Evolutionary conservation across 139 green algal species (phyloP).

Genomic region (Chlamydomonas asymmetrica): DNA sequence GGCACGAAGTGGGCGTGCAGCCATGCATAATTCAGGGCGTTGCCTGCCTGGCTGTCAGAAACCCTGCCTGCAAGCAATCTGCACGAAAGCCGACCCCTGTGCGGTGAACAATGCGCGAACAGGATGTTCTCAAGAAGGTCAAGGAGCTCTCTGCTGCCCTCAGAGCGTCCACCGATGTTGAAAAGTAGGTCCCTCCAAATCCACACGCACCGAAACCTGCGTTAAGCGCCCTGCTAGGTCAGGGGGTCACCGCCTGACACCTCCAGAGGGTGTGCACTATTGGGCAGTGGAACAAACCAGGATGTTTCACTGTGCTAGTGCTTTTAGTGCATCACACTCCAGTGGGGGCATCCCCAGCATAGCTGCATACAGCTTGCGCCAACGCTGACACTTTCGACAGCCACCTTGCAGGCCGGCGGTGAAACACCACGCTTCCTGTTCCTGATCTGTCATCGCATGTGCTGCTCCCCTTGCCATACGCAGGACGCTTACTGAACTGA

Average conservation of each 20-base stretch:
- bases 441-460: background rate
- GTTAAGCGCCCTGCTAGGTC: too few species aligned
- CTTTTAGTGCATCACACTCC: background rate
- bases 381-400: background rate
- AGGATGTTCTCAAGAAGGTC: slow-evolving; percentile 79
- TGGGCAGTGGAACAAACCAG: too few species aligned
- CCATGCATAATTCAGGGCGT: background rate
- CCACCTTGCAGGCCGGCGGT: background rate
- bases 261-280: too few species aligned
- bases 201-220: too few species aligned
- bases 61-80: background rate
- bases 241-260: too few species aligned
- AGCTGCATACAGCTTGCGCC: background rate
- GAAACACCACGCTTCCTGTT: background rate
- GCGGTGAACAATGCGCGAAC: background rate
- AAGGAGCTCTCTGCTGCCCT: slow-evolving; percentile 50
- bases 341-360: background rate
- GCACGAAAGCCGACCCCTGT: background rate
- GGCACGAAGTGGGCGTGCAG: background rate
- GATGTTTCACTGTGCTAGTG: too few species aligned
- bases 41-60: background rate
- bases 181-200: slow-evolving; percentile 32
- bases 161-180: slow-evolving; percentile 38
- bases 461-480: background rate
- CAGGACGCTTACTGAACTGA: slow-evolving; percentile 61